Evolutionary conservation across 2,329 filamentous ascomycete genomes (phyloP).

Genomic region (Emergomyces orientalis): DNA sequence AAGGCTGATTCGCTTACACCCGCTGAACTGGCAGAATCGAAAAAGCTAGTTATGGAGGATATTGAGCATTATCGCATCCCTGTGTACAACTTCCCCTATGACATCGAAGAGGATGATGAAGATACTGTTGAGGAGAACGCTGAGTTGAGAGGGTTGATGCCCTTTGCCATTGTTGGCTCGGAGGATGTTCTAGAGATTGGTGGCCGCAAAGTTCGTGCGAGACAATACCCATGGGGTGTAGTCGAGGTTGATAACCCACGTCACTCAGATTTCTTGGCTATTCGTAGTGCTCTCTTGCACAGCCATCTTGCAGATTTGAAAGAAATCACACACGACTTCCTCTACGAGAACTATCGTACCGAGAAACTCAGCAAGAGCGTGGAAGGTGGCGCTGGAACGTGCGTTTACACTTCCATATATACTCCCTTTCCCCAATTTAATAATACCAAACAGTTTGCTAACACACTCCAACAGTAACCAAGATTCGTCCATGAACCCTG

Average conservation of each 20-base stretch:
- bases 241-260: conserved; percentile 98
- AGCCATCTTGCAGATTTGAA: conserved; percentile 97
- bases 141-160: conserved; percentile 93
- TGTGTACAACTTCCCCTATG: conserved; percentile 99
- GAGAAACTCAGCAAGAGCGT: conserved; percentile 99
- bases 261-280: conserved; percentile 96
- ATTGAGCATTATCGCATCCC: conserved; percentile 99
- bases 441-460: not conserved
- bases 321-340: conserved; percentile 99
- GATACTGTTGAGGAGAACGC: conserved; percentile 99
- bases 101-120: conserved; percentile 98
- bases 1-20: conserved; percentile 97
- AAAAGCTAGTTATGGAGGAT: conserved; percentile 99
- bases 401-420: conserved; percentile 40
- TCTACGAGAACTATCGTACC: conserved; percentile 99
- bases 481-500: conserved; percentile 44
- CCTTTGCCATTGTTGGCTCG: conserved; percentile 95
- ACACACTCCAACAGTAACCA: conserved; percentile 13
- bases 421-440: not conserved
- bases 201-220: conserved; percentile 80
- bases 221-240: conserved; percentile 98
- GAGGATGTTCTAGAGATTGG: conserved; percentile 93
- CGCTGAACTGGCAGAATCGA: conserved; percentile 92
- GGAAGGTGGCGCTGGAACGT: conserved; percentile 79
- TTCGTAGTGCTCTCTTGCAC: conserved; percentile 91